phyloP scores from a whole-genome alignment of 2,329 filamentous ascomycete species.

The Nannizziopsis barbatae region DNA sequence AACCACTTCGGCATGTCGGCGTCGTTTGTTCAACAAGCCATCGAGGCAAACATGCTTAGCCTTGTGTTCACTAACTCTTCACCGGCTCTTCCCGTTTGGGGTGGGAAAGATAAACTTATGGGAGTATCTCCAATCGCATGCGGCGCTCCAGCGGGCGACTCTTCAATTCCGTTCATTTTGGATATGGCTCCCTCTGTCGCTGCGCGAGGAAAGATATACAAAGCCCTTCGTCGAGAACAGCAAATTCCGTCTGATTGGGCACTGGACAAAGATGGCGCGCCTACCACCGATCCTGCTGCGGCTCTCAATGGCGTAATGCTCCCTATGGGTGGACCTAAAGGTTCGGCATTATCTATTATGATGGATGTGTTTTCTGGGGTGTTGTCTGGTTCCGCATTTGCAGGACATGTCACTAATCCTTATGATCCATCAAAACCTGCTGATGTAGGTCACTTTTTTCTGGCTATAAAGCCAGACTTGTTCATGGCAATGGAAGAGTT shows the following conservation, averaged over 20 bases:
- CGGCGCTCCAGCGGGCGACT: slow-evolving; percentile 55
- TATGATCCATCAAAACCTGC: slow-evolving; percentile 60
- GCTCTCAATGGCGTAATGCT: slow-evolving; percentile 71
- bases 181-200: slow-evolving; percentile 40
- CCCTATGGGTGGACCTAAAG: slow-evolving; percentile 76
- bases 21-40: slow-evolving; percentile 66
- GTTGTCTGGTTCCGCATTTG: slow-evolving; percentile 67
- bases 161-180: slow-evolving; percentile 47
- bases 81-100: slow-evolving; percentile 61
- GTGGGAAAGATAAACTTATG: slow-evolving; percentile 56
- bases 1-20: slow-evolving; percentile 80
- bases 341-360: slow-evolving; percentile 65
- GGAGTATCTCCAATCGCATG: slow-evolving; percentile 64
- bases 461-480: slow-evolving; percentile 61
- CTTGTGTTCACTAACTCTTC: slow-evolving; percentile 62
- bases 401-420: slow-evolving; percentile 62
- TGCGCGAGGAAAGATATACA: slow-evolving; percentile 38
- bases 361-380: slow-evolving; percentile 79
- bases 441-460: slow-evolving; percentile 63
- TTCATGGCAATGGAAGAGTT: slow-evolving; percentile 64
- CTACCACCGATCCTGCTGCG: slow-evolving; percentile 58
- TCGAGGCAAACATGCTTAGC: slow-evolving; percentile 60
- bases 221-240: slow-evolving; percentile 34
- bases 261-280: slow-evolving; percentile 56
- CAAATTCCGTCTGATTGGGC: slow-evolving; percentile 52